These are phyloP conservation scores for Pseudomassariella vexata DNA, from an alignment of 2,329 filamentous ascomycete genomes.

Conservation along the genomic window DNA sequence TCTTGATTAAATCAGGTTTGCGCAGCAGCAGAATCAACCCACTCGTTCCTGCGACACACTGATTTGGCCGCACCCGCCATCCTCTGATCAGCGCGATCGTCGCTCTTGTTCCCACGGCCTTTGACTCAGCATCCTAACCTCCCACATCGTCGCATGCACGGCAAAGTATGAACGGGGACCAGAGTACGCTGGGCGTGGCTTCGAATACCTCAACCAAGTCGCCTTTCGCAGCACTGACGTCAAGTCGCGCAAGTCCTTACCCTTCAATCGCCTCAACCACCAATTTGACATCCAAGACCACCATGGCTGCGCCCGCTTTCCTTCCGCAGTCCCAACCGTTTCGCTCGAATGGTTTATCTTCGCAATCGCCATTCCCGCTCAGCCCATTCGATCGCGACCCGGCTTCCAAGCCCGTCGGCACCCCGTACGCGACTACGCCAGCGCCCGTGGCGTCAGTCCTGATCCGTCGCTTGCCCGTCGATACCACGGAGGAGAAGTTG, in stretches of 20 bases:
- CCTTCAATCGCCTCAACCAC: slow-evolving; percentile 11
- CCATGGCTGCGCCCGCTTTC: slow-evolving; percentile 41
- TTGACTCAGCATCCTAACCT: slow-evolving; percentile 1
- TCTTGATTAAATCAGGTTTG: too few relatives aligned
- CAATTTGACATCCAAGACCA: slow-evolving; percentile 17
- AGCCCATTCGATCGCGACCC: slow-evolving; percentile 36
- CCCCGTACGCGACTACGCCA: slow-evolving; percentile 30
- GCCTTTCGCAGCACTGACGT: slow-evolving; percentile 17
- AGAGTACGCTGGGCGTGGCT: slow-evolving; percentile 13
- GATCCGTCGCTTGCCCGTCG: slow-evolving; percentile 48
- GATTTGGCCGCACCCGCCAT: slow-evolving; percentile 10
- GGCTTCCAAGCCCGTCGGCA: slow-evolving; percentile 30
- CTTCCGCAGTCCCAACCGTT: slow-evolving; percentile 33
- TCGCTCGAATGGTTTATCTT: slow-evolving; percentile 24
- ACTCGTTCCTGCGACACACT: slow-evolving; percentile 14
- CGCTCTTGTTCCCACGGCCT: slow-evolving; percentile 8
- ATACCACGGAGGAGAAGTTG: slow-evolving; percentile 48
- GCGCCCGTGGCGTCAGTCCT: slow-evolving; percentile 35
- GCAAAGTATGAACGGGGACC: slow-evolving; percentile 20
- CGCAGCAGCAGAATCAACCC: slow-evolving; percentile 9
- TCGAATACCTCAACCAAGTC: slow-evolving; percentile 16
- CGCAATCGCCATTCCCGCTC: slow-evolving; percentile 26
- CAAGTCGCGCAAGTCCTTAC: slow-evolving; percentile 17
- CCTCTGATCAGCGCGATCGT: slow-evolving; percentile 24
- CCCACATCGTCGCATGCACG: slow-evolving; percentile 16